Conservation (phyloP, 305 asterid genomes). For the Solanum hybrid region DNA sequence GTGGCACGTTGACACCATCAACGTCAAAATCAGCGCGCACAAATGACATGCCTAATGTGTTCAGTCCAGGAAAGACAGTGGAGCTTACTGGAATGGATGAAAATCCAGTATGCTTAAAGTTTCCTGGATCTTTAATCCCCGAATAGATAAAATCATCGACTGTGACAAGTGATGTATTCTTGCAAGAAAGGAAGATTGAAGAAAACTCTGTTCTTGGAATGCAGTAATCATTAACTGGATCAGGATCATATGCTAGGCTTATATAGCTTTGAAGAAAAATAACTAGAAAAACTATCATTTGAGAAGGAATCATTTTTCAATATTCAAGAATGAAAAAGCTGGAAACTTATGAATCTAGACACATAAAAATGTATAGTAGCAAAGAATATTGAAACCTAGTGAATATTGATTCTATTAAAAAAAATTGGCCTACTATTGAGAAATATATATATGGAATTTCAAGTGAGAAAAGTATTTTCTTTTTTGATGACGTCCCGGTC, state of each 20-base stretch:
- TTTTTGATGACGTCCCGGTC: neutral
- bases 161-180: conserved; percentile 50
- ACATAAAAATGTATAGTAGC: neutral
- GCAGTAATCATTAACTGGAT: conserved; percentile 61
- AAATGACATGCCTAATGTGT: conserved; percentile 64
- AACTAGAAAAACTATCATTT: conserved; percentile 19
- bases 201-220: conserved; percentile 52
- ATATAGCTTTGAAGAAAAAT: conserved; percentile 13
- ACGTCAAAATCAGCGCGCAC: conserved; percentile 62
- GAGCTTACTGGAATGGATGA: conserved; percentile 54
- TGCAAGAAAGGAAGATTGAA: conserved; percentile 46
- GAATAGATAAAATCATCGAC: conserved; percentile 56
- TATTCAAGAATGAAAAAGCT: neutral
- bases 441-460: neutral
- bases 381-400: neutral
- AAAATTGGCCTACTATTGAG: neutral
- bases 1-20: conserved; percentile 61
- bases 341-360: neutral
- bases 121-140: conserved; percentile 39
- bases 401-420: neutral
- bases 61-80: conserved; percentile 52
- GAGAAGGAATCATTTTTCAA: conserved; percentile 14
- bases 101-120: conserved; percentile 39
- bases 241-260: conserved; percentile 50
- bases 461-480: neutral